Conservation (phyloP, 2,329 filamentous ascomycete genomes). For the Lachnellula suecica region DNA sequence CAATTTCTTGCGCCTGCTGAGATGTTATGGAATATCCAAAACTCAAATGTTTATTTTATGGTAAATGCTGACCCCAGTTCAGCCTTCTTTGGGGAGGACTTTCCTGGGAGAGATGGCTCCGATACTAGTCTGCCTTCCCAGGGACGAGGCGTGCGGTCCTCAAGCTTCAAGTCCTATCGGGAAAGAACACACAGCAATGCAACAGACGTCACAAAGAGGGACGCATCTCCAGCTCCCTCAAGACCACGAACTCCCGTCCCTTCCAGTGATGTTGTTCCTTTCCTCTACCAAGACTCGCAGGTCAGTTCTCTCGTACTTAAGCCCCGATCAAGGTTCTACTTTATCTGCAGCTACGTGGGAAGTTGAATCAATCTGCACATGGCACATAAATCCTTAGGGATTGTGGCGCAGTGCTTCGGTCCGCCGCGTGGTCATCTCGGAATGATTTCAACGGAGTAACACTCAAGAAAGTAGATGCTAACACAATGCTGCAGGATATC, state of each 20-base stretch:
- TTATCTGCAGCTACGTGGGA: background rate
- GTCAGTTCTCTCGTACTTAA: slow-evolving; percentile 47
- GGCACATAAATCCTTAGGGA: background rate
- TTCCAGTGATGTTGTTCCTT: slow-evolving; percentile 94
- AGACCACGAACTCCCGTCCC: slow-evolving; percentile 82
- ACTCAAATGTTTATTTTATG: background rate
- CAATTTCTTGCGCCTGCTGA: too few relatives aligned
- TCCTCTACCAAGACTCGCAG: slow-evolving; percentile 86
- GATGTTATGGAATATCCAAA: too few relatives aligned
- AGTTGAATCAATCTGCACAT: background rate
- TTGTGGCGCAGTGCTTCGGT: slow-evolving; percentile 8
- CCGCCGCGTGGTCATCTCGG: slow-evolving; percentile 20
- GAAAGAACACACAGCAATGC: slow-evolving; percentile 81
- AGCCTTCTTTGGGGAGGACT: slow-evolving; percentile 85
- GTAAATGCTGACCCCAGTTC: background rate
- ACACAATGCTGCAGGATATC: slow-evolving; percentile 57
- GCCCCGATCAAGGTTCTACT: too few relatives aligned
- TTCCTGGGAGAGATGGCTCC: slow-evolving; percentile 70
- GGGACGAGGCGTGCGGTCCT: slow-evolving; percentile 63
- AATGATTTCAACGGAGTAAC: background rate
- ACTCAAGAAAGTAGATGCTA: slow-evolving; percentile 1
- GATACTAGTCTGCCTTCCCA: slow-evolving; percentile 61
- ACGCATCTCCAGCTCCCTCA: slow-evolving; percentile 73
- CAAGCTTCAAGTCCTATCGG: too few relatives aligned
- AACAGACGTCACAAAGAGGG: slow-evolving; percentile 60